Evolutionary conservation across 2,329 filamentous ascomycete genomes (phyloP).

Genomic region (Escovopsis sp.): DNA sequence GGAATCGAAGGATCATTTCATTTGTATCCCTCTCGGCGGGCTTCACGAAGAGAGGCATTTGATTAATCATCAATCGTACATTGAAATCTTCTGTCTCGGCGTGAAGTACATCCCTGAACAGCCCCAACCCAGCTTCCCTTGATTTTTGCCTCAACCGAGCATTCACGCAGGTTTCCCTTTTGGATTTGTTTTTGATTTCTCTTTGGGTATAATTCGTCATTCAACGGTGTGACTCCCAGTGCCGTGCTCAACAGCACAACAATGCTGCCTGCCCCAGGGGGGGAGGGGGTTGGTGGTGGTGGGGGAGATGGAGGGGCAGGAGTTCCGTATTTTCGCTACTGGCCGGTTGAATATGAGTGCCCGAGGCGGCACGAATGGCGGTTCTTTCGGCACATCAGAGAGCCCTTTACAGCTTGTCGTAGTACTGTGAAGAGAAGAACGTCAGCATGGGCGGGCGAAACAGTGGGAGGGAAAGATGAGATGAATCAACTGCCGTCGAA

Average conservation of each 20-base stretch:
- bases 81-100: conserved; percentile 17
- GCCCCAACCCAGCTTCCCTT: conserved; percentile 21
- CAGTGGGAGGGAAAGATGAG: too few species aligned
- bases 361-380: conserved; percentile 27
- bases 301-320: conserved; percentile 15
- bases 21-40: too few species aligned
- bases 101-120: conserved; percentile 27
- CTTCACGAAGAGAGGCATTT: too few species aligned
- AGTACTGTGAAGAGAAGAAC: conserved; percentile 49
- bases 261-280: conserved; percentile 8
- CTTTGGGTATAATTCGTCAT: conserved; percentile 13
- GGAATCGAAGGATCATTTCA: too few species aligned
- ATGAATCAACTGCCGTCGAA: too few species aligned
- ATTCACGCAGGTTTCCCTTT: conserved; percentile 14
- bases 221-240: conserved; percentile 10
- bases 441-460: conserved; percentile 15
- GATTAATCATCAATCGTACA: conserved; percentile 16
- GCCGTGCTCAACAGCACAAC: conserved; percentile 9
- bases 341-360: conserved; percentile 26
- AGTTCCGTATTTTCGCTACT: conserved; percentile 16
- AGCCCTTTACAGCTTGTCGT: conserved; percentile 85
- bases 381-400: conserved; percentile 29
- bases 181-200: conserved; percentile 21
- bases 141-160: conserved; percentile 22
- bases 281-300: too few species aligned